phyloP scores from a whole-genome alignment of 2,329 filamentous ascomycete genomes.

The Neopestalotiopsis rosae region DNA sequence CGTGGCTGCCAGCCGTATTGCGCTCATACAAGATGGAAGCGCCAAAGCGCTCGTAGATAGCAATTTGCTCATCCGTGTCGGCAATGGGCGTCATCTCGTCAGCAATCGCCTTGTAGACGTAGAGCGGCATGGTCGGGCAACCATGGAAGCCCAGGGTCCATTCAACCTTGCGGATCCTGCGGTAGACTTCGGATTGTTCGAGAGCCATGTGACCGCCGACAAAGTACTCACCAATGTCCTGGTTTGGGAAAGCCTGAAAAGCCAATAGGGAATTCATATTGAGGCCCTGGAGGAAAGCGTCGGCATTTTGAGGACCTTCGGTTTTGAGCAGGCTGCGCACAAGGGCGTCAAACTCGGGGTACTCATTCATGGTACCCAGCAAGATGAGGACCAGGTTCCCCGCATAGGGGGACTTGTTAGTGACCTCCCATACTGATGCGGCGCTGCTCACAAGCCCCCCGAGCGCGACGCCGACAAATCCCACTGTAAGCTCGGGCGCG shows the following conservation, averaged over 20 bases:
- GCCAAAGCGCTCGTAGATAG: neutral
- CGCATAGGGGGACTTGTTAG: neutral
- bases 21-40: neutral
- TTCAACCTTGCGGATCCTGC: constrained; percentile 34
- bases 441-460: neutral
- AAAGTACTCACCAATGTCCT: constrained; percentile 10
- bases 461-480: neutral
- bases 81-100: constrained; percentile 4
- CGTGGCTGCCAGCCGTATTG: constrained; percentile 5
- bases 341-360: neutral
- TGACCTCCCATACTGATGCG: neutral
- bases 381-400: neutral
- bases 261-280: neutral
- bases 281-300: neutral
- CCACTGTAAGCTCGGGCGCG: neutral
- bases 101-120: constrained; percentile 53
- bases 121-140: constrained; percentile 51
- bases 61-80: constrained; percentile 1
- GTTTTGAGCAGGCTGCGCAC: neutral
- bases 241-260: neutral
- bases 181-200: neutral
- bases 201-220: neutral
- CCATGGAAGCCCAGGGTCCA: constrained; percentile 39
- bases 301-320: neutral
- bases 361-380: neutral